These are phyloP conservation scores for Wickerhamiella kazuoi DNA, from an alignment of 805 yeast species.

Conservation along the genomic window DNA sequence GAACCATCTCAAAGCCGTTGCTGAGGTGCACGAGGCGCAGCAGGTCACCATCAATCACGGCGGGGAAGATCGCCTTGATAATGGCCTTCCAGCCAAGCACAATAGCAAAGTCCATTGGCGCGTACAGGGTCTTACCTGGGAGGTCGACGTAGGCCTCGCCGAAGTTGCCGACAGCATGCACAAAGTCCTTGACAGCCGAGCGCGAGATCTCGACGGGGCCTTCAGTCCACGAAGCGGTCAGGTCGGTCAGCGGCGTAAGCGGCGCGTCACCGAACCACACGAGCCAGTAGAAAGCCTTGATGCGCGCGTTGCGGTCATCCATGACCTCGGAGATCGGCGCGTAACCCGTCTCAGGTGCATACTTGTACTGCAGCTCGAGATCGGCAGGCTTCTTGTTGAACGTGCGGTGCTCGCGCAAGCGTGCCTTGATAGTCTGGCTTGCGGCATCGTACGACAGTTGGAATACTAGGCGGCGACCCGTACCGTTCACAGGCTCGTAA, in stretches of 20 bases:
- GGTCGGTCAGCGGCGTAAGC: constrained; percentile 47
- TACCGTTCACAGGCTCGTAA: constrained; percentile 34
- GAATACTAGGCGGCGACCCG: constrained; percentile 32
- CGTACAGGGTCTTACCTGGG: constrained; percentile 53
- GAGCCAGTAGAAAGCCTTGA: constrained; percentile 93
- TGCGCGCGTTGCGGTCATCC: constrained; percentile 80
- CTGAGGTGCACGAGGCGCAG: constrained; percentile 86
- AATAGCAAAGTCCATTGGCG: constrained; percentile 99
- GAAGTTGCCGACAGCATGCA: constrained; percentile 92
- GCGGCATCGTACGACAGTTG: constrained; percentile 33
- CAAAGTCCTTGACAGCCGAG: constrained; percentile 72
- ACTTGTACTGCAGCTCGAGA: constrained; percentile 60
- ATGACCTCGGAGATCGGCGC: constrained; percentile 86
- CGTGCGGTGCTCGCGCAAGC: constrained; percentile 76
- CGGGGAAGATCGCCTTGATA: constrained; percentile 95
- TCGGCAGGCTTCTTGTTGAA: constrained; percentile 57
- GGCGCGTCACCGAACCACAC: constrained; percentile 66
- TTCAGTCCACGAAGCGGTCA: constrained; percentile 45
- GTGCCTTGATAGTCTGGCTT: constrained; percentile 41
- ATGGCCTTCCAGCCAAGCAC: constrained; percentile 97
- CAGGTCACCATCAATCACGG: constrained; percentile 88
- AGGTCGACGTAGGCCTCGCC: constrained; percentile 90
- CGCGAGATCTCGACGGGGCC: constrained; percentile 44
- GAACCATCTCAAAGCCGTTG: constrained; percentile 81
- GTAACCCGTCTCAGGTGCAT: constrained; percentile 75